These are phyloP conservation scores for Diaporthe citriasiana DNA, from an alignment of 2,329 filamentous ascomycete species.

Conservation along the genomic window DNA sequence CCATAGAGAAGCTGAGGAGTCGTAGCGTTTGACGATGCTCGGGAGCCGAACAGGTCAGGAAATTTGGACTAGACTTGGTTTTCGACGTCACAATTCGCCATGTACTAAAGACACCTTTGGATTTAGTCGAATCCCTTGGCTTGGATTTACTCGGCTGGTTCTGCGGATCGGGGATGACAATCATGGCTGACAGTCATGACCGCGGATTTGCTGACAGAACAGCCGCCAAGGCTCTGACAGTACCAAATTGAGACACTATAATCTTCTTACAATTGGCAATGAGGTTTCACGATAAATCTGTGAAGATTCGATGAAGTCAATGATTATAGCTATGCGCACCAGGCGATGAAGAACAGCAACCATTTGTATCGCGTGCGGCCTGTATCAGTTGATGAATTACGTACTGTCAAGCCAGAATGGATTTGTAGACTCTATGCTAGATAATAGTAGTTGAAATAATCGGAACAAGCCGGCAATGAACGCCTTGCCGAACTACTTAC, in stretches of 20 bases:
- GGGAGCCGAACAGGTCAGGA: slow-evolving; percentile 4
- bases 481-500: background rate
- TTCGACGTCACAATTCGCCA: background rate
- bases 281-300: background rate
- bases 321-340: background rate
- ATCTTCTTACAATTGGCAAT: background rate
- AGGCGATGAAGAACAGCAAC: background rate
- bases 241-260: background rate
- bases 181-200: slow-evolving; percentile 4
- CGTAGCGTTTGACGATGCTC: background rate
- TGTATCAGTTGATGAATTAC: background rate
- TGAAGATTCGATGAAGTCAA: background rate
- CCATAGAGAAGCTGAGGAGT: too few species aligned
- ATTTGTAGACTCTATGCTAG: background rate
- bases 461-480: background rate
- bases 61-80: background rate
- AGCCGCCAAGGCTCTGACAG: too few species aligned
- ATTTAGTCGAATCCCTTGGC: too few species aligned
- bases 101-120: background rate
- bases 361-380: background rate
- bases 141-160: background rate
- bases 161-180: background rate
- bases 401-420: background rate
- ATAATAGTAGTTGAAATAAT: too few species aligned
- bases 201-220: background rate